Evolutionary conservation across 208 protist species (phyloP), one percentile per base, ranked within the genome.

Genomic region (Acanthamoeba castellanii): DNA sequence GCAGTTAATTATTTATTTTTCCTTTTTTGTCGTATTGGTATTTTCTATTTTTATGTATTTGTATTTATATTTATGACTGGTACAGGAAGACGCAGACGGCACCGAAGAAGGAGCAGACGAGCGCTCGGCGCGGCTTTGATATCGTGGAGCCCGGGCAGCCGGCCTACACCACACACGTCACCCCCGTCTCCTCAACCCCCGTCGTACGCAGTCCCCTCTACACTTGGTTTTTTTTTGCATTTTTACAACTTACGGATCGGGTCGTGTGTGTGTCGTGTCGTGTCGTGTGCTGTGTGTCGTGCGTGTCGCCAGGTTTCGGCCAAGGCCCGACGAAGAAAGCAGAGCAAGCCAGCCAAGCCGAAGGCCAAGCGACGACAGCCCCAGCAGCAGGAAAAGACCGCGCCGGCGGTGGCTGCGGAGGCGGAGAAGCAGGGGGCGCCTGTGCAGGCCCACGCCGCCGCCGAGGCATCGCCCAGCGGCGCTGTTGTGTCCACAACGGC

Each of bases 61-160:
- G 8, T 47, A 27, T 7, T 18, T 37, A 37, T 8, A 72, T 72
- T 18, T 37, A 16, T 8, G 22, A 66, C 8, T 11, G 5, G 9
- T 72, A 1, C n/a, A 72, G 64, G 22, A 72, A 72, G 64, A 22
- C 22, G n/a, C 64, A 72, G 64, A 18, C 50, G 14, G 50, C 3
- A 55, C 50, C 0, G 14, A 72, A 34, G 64, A 72, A n/a, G 64
- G 30, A 37, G 64, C 6, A 9, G 64, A 8, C 37, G 72, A 42
- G 3, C 34, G 34, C 18, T 11, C 47, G 9, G 14, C 34, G n/a
- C 34, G 72, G 72, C 9, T 81, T 81, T 18, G 30, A 1, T 0
- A 81, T 81, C 30, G 20, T 81, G 72, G 72, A 81, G 72, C 72
- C 72, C 18, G 72, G 72, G 18, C 72, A 81, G 42, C 37, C 30